Percentiles rank a stretch among this genome's conserved stretches.
phyloP scores from a whole-genome alignment of 441 rosid genomes.

The Populus tomentosa region DNA sequence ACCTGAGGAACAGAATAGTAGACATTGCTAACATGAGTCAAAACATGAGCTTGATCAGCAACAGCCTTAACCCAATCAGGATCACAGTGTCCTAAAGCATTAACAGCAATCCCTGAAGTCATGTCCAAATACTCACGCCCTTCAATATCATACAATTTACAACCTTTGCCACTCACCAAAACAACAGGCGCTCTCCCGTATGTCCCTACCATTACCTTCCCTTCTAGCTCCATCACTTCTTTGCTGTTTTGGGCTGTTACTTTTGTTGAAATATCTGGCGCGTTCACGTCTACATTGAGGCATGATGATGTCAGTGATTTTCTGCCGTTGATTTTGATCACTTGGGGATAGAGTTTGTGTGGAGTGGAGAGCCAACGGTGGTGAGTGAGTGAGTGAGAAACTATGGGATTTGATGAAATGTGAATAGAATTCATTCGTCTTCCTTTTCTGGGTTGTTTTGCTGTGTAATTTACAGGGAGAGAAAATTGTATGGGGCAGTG shows the following conservation, averaged over 20 bases:
- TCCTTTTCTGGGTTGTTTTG: neutral
- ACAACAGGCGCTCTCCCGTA: conserved; percentile 73
- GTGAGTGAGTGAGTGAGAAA: conserved; percentile 14
- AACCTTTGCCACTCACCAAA: conserved; percentile 61
- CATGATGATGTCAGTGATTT: neutral
- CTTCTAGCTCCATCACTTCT: conserved; percentile 18
- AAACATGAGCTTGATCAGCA: conserved; percentile 31
- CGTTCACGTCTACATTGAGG: conserved; percentile 6
- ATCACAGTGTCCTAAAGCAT: conserved; percentile 64
- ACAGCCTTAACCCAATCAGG: conserved; percentile 43
- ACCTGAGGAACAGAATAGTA: conserved; percentile 46
- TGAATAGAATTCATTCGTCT: conserved; percentile 1
- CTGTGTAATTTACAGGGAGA: neutral
- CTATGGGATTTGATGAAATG: neutral
- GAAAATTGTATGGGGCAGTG: neutral
- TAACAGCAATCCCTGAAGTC: conserved; percentile 75
- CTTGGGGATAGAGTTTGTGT: neutral
- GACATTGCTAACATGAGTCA: conserved; percentile 48
- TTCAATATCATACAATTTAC: conserved; percentile 65
- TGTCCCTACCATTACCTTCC: conserved; percentile 53
- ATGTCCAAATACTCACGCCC: conserved; percentile 74
- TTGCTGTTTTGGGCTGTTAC: conserved; percentile 22
- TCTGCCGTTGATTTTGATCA: conserved; percentile 12
- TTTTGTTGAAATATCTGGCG: neutral
- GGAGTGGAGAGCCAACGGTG: conserved; percentile 6